phyloP scores from a whole-genome alignment of 2,329 filamentous ascomycete genomes.

The Elsinoe necatrix region DNA sequence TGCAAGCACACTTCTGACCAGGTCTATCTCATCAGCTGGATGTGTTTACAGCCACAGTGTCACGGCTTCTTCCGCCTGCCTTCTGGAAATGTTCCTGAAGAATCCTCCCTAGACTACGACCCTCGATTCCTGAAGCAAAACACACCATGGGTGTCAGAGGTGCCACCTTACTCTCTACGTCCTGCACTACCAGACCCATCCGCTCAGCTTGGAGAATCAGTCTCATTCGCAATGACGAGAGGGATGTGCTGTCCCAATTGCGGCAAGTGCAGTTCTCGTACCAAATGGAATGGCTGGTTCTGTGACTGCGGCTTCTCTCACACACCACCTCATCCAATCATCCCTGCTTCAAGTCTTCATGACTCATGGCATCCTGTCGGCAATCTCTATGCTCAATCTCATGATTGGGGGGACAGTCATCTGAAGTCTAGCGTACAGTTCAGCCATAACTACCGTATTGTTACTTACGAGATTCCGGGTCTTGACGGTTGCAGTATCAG shows the following conservation, averaged over 20 bases:
- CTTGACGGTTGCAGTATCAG: slow-evolving; percentile 37
- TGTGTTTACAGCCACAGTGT: slow-evolving; percentile 50
- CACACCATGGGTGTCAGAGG: slow-evolving; percentile 35
- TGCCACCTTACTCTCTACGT: slow-evolving; percentile 33
- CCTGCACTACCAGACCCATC: slow-evolving; percentile 33
- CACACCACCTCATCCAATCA: slow-evolving; percentile 25
- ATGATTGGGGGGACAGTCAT: slow-evolving; percentile 25
- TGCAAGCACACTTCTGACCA: slow-evolving; percentile 31
- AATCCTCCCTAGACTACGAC: slow-evolving; percentile 43
- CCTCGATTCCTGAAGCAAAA: slow-evolving; percentile 50
- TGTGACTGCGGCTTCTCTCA: slow-evolving; percentile 49
- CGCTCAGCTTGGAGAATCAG: slow-evolving; percentile 38
- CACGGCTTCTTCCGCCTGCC: slow-evolving; percentile 45
- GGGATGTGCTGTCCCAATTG: slow-evolving; percentile 62
- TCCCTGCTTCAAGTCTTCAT: slow-evolving; percentile 26
- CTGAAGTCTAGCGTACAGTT: slow-evolving; percentile 30
- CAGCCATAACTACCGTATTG: slow-evolving; percentile 35
- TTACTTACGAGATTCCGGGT: slow-evolving; percentile 41
- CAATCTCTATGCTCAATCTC: slow-evolving; percentile 27
- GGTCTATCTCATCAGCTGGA: slow-evolving; percentile 45
- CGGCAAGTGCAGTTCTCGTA: slow-evolving; percentile 51
- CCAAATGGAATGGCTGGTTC: slow-evolving; percentile 53
- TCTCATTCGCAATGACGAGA: slow-evolving; percentile 46
- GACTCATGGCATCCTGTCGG: slow-evolving; percentile 32
- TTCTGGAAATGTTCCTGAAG: slow-evolving; percentile 27